Conservation (phyloP, 306 rosid genomes). For the Lagenaria siceraria region DNA sequence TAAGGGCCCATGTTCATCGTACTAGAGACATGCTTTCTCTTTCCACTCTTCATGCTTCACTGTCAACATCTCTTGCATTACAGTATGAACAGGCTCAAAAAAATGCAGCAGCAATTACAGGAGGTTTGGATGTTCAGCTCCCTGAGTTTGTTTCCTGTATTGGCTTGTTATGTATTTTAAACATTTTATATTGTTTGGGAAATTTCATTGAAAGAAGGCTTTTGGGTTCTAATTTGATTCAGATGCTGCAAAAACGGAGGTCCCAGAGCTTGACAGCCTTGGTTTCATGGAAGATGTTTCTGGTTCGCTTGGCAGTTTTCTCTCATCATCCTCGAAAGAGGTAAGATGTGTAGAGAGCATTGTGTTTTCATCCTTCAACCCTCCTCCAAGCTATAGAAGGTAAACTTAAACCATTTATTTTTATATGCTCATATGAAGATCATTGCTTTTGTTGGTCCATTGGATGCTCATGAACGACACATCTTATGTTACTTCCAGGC, state of each 20-base stretch:
- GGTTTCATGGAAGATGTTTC: conserved; percentile 92
- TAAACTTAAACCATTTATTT: conserved; percentile 10
- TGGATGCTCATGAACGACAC: neutral
- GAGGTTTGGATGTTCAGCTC: conserved; percentile 33
- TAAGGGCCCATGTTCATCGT: conserved; percentile 96
- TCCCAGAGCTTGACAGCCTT: conserved; percentile 80
- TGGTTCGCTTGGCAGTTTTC: conserved; percentile 74
- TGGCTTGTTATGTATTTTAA: conserved; percentile 1
- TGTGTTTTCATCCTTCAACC: conserved; percentile 93
- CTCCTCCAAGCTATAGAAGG: conserved; percentile 97
- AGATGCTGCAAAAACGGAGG: conserved; percentile 53
- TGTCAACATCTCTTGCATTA: conserved; percentile 92
- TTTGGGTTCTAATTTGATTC: conserved; percentile 20
- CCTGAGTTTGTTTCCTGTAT: neutral
- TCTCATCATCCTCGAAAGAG: conserved; percentile 57
- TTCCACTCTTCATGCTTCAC: conserved; percentile 78
- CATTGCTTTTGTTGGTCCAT: neutral
- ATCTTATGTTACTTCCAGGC: conserved; percentile 39
- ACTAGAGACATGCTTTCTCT: conserved; percentile 89
- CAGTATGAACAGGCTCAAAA: conserved; percentile 64
- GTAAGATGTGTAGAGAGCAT: conserved; percentile 75
- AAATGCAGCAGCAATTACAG: conserved; percentile 51
- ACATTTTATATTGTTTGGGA: neutral
- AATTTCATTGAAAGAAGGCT: conserved; percentile 8
- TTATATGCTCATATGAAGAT: conserved; percentile 6